Conservation (phyloP, 495 filamentous ascomycete species). For the Xylaria palmicola region DNA sequence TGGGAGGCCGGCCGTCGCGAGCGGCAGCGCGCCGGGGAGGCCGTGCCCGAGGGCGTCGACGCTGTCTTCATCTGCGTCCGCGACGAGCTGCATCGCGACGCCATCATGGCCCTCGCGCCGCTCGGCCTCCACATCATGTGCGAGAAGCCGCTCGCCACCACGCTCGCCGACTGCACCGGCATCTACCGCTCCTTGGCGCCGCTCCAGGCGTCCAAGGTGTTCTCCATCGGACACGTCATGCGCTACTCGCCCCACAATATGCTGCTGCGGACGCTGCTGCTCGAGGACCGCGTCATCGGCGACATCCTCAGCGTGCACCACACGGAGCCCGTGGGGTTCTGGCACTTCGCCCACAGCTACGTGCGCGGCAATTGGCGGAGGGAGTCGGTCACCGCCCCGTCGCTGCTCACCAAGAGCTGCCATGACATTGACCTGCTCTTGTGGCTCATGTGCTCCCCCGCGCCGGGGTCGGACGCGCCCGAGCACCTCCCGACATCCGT, state of each 20-base stretch:
- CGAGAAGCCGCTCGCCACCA: conserved; percentile 90
- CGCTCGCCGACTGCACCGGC: conserved; percentile 67
- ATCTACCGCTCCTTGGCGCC: conserved; percentile 61
- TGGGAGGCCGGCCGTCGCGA: conserved; percentile 61
- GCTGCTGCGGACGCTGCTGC: conserved; percentile 71
- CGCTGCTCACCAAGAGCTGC: conserved; percentile 88
- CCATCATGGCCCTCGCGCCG: conserved; percentile 66
- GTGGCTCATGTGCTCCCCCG: conserved; percentile 78
- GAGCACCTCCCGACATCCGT: conserved; percentile 75
- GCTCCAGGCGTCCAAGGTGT: conserved; percentile 50
- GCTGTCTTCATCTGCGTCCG: conserved; percentile 85
- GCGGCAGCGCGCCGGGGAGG: conserved; percentile 36
- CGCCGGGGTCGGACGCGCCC: conserved; percentile 33
- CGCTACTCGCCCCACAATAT: conserved; percentile 91
- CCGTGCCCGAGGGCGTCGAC: conserved; percentile 61
- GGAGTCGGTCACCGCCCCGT: conserved; percentile 66
- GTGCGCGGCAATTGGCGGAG: conserved; percentile 95
- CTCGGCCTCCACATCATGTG: conserved; percentile 82
- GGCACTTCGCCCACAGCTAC: conserved; percentile 94
- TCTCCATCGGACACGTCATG: conserved; percentile 81
- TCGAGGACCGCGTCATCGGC: conserved; percentile 73
- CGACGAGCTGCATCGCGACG: conserved; percentile 82
- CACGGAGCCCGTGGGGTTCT: conserved; percentile 92
- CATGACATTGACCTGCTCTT: conserved; percentile 91
- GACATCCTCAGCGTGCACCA: conserved; percentile 85